Base-by-base conservation (phyloP, 257 asterid species). In the Verbena officinalis region DNA sequence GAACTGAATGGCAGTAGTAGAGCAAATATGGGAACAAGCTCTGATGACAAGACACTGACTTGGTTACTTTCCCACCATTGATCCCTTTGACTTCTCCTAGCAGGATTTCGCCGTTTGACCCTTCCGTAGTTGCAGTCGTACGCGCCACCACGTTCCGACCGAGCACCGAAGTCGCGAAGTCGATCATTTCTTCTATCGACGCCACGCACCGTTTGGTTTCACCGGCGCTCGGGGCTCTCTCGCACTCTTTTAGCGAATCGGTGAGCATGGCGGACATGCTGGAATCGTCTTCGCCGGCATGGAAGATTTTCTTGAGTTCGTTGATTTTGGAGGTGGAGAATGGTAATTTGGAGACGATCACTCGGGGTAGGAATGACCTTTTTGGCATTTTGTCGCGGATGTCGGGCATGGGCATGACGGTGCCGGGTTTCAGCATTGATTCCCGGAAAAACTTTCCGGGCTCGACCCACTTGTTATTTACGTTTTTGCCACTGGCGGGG, bases 1-100 rank as follows among this genome's bases (percentile, higher is more conserved):
- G 98, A 23, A 92, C 98, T 12, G 98, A 92, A 59, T 92, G 98
- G 64, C 98, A 92, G 39, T 89, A 92, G 80, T 89, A 92, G 5
- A 92, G 74, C 64, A 89, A 27, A 74, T 81, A 87, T 0, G 98
- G 97, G 67, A 49, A 89, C 69, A 92, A 56, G 54, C 91, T 89
- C 48, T 92, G 98, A 49, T 92, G 98, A 31, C 98, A 92, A 0
- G 98, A 89, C 56, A 92, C 97, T 7, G 98, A 85, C 43, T 70
- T 83, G 0, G 96, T 87, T 17, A 89, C 83, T 56, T 70, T 75
- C 7, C 95, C 98, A 52, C 95, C 91, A 76, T 85, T 82, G 83
- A 86, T 73, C 23, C 81, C 96, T 51, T 65, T 86, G 46, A 92
- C 93, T 11, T 68, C 21, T 0, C 93, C 96, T 0, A 89, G 62